These are phyloP conservation scores for Mytilinidion resinicola DNA, from an alignment of 495 filamentous ascomycete genomes.

Conservation along the genomic window DNA sequence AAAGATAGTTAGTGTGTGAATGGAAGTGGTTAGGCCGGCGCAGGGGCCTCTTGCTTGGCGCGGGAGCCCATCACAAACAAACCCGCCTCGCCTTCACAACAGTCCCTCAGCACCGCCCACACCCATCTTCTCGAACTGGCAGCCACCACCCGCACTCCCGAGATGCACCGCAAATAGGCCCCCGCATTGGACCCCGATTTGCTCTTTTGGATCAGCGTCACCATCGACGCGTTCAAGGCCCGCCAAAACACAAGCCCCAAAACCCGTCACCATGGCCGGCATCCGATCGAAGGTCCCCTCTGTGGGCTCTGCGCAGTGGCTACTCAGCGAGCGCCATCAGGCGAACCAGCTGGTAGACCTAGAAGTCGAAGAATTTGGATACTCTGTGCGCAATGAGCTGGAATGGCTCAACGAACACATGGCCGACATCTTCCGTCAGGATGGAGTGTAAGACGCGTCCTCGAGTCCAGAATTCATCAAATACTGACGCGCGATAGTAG, in stretches of 20 bases:
- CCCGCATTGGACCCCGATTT: too few relatives aligned
- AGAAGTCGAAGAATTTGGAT: slow-evolving; percentile 85
- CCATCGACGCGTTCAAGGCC: too few relatives aligned
- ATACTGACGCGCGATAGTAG: slow-evolving; percentile 52
- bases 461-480: slow-evolving; percentile 3
- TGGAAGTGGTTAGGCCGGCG: too few relatives aligned
- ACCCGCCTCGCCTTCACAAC: too few relatives aligned
- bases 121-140: too few relatives aligned
- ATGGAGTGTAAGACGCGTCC: slow-evolving; percentile 57
- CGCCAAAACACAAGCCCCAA: neutral
- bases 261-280: slow-evolving; percentile 28
- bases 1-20: too few relatives aligned
- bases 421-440: slow-evolving; percentile 82
- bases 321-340: slow-evolving; percentile 59
- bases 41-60: too few relatives aligned
- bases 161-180: too few relatives aligned
- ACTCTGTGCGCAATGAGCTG: slow-evolving; percentile 80
- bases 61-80: too few relatives aligned
- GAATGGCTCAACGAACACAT: slow-evolving; percentile 98
- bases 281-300: slow-evolving; percentile 36
- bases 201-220: too few relatives aligned
- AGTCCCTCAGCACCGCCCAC: too few relatives aligned
- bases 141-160: too few relatives aligned
- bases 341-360: slow-evolving; percentile 55
- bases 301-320: slow-evolving; percentile 63